phyloP scores from a whole-genome alignment of 1,284 basidiomycete species.

The Earliella scabrosa region DNA sequence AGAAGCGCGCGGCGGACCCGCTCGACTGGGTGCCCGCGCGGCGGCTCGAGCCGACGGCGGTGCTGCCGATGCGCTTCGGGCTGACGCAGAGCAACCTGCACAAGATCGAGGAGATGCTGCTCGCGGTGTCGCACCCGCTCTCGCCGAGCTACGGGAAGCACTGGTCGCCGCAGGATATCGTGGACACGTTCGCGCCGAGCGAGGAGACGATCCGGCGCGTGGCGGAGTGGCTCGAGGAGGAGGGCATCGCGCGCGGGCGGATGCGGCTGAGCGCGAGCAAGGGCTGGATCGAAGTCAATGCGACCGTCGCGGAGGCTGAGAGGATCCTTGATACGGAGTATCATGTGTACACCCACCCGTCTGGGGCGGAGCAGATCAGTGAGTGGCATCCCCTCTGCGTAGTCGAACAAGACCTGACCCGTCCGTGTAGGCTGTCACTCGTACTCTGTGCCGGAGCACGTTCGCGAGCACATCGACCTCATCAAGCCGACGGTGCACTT shows the following conservation, averaged over 20 bases:
- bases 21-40: constrained; percentile 26
- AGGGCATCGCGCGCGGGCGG: constrained; percentile 38
- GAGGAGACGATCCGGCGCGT: constrained; percentile 41
- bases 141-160: constrained; percentile 42
- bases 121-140: constrained; percentile 41
- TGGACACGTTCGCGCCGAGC: constrained; percentile 44
- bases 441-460: constrained; percentile 44
- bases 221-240: constrained; percentile 42
- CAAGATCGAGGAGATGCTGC: constrained; percentile 40
- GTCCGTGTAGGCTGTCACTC: constrained; percentile 37
- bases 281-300: constrained; percentile 47
- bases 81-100: constrained; percentile 43
- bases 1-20: constrained; percentile 34
- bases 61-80: constrained; percentile 39
- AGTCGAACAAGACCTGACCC: not conserved
- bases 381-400: constrained; percentile 12
- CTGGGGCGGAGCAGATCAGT: constrained; percentile 46
- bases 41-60: constrained; percentile 28
- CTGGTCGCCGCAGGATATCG: constrained; percentile 39
- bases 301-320: constrained; percentile 46
- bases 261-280: constrained; percentile 37
- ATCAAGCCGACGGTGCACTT: constrained; percentile 51
- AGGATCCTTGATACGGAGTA: constrained; percentile 42
- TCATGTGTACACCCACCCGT: constrained; percentile 41
- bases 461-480: constrained; percentile 46